Conservation (phyloP, 371 early-diverging fungal genomes). For the Mortierella sp. region DNA sequence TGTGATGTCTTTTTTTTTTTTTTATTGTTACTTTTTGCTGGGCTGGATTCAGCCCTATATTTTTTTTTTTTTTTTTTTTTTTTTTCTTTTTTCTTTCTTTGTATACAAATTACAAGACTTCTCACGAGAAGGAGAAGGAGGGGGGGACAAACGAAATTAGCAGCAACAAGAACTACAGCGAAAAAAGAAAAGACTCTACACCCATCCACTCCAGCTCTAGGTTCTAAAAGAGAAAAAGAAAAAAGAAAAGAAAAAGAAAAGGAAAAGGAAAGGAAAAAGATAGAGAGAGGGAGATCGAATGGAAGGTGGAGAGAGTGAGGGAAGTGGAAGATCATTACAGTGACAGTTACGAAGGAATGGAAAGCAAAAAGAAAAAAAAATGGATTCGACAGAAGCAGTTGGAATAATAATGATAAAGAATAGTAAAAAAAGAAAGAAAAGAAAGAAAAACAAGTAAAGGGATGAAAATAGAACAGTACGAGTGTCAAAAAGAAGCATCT, state of each 20-base stretch:
- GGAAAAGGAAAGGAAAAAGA: background rate
- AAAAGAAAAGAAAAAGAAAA: background rate
- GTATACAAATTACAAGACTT: background rate
- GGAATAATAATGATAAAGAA: background rate
- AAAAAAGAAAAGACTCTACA: constrained; percentile 34
- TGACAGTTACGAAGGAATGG: background rate
- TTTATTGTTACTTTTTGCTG: too few species aligned
- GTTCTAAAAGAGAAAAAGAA: background rate
- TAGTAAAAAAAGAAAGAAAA: background rate
- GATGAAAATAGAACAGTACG: background rate
- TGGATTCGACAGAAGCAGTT: background rate
- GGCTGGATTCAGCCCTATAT: too few species aligned
- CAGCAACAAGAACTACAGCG: background rate
- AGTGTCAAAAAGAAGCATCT: background rate
- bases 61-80: too few species aligned
- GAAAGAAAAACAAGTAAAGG: background rate
- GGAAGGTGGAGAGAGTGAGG: background rate
- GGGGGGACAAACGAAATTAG: background rate
- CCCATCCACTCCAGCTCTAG: constrained; percentile 12
- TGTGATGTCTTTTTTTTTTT: too few species aligned
- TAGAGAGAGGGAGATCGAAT: background rate
- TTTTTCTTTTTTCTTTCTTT: too few species aligned
- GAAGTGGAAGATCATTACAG: background rate
- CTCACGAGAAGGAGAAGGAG: background rate
- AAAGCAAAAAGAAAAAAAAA: background rate